Evolutionary conservation across 352 stramenopile genomes (phyloP).

Genomic region (Aphanomyces cochlioides): DNA sequence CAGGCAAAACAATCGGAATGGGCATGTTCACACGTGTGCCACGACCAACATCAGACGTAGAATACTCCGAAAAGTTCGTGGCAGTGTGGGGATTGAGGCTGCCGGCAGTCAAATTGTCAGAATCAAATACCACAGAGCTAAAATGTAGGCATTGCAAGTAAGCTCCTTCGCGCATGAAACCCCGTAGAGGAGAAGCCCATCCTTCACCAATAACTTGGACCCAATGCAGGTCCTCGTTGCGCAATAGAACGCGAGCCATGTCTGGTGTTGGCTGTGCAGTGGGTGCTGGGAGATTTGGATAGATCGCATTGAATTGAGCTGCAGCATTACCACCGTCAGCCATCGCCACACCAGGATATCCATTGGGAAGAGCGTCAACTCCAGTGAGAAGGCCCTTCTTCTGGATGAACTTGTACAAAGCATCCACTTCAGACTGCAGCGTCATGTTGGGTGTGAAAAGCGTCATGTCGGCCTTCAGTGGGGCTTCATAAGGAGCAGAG

Average conservation of each 20-base stretch:
- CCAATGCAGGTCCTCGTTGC: slow-evolving; percentile 98
- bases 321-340: slow-evolving; percentile 86
- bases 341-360: slow-evolving; percentile 72
- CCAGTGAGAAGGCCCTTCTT: slow-evolving; percentile 59
- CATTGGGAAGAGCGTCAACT: slow-evolving; percentile 45
- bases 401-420: slow-evolving; percentile 59
- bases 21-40: slow-evolving; percentile 92
- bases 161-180: slow-evolving; percentile 97
- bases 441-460: slow-evolving; percentile 94
- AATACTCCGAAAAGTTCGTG: slow-evolving; percentile 93
- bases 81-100: slow-evolving; percentile 67
- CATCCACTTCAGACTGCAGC: slow-evolving; percentile 82
- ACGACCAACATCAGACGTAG: slow-evolving; percentile 69
- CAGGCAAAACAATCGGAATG: slow-evolving; percentile 96
- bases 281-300: slow-evolving; percentile 44
- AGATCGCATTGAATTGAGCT: slow-evolving; percentile 52
- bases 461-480: slow-evolving; percentile 91
- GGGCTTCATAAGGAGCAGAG: slow-evolving; percentile 96
- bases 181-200: slow-evolving; percentile 93
- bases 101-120: slow-evolving; percentile 92
- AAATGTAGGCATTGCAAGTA: slow-evolving; percentile 97
- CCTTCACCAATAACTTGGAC: slow-evolving; percentile 96
- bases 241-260: slow-evolving; percentile 88
- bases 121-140: slow-evolving; percentile 94
- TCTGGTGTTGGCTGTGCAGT: not conserved